phyloP scores from a whole-genome alignment of 352 stramenopile genomes.

The Pythium myriotylum region DNA sequence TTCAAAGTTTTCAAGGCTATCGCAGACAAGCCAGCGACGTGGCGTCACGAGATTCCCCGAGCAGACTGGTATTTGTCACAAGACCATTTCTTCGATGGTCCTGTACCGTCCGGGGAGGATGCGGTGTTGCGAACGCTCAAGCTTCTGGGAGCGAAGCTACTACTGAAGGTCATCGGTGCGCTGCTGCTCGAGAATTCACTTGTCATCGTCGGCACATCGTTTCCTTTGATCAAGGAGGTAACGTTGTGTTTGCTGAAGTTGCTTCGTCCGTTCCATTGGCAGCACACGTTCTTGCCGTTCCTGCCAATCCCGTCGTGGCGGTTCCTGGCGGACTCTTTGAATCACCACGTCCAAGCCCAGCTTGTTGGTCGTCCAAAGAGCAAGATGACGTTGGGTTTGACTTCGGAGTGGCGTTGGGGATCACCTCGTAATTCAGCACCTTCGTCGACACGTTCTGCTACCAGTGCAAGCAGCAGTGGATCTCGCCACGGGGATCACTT shows the following conservation, averaged over 20 bases:
- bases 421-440: conserved; percentile 30
- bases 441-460: conserved; percentile 21
- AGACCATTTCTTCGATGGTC: conserved; percentile 49
- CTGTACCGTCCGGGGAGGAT: conserved; percentile 33
- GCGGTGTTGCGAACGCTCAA: conserved; percentile 60
- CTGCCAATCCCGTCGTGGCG: conserved; percentile 72
- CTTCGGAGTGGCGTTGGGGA: conserved; percentile 69
- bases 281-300: conserved; percentile 79
- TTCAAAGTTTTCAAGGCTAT: conserved; percentile 71
- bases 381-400: conserved; percentile 55
- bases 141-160: conserved; percentile 64
- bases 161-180: conserved; percentile 71
- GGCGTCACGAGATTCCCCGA: conserved; percentile 71
- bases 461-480: conserved; percentile 18
- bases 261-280: conserved; percentile 80
- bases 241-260: conserved; percentile 69
- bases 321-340: conserved; percentile 65
- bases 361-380: conserved; percentile 53
- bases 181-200: conserved; percentile 76
- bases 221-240: conserved; percentile 77
- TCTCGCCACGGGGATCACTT: conserved; percentile 7
- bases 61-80: conserved; percentile 75
- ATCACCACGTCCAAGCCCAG: conserved; percentile 58
- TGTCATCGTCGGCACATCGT: conserved; percentile 73
- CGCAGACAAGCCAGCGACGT: conserved; percentile 46